Base-by-base conservation (phyloP, 148 eudicot genomes). In the Gaultheria prostrata region DNA sequence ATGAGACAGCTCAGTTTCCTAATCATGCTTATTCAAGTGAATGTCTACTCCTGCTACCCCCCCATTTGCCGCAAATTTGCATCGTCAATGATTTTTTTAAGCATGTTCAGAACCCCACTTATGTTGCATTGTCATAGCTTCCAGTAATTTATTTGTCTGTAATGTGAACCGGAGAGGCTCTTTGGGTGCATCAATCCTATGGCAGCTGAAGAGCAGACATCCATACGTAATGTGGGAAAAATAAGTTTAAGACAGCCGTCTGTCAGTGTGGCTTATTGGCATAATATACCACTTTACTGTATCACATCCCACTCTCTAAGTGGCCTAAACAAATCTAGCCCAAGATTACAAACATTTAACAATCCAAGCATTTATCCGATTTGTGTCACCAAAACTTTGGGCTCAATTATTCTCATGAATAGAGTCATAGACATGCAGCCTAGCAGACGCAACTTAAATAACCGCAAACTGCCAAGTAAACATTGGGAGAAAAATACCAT, bases 381-480 rank as follows among this genome's bases (percentile, higher is more conserved):
- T 9, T 3, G 1, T 43, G n/a, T 74, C 6, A 30, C 17, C 35
- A 71, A 30, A n/a, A 74, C 50, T 39, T n/a, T n/a, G n/a, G n/a
- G n/a, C n/a, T n/a, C n/a, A n/a, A n/a, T n/a, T n/a, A n/a, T n/a
- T n/a, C n/a, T n/a, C n/a, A n/a, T n/a, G n/a, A n/a, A n/a, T n/a
- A n/a, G n/a, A n/a, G n/a, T n/a, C n/a, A n/a, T n/a, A n/a, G 73
- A 69, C 39, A 69, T 26, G 73, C 8, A 65, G 71, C 72, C 72
- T 30, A 30, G 32, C 74, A 28, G 39, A 28, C 48, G 18, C 73
- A 71, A 71, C n/a, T 71, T 39, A 71, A 74, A 46, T 8, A n/a
- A 21, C 28, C 8, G 76, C 49, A 35, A 72, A 18, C n/a, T 53
- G 57, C 15, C 1, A 73, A 39, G 0, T 73, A 11, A 30, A 12